Evolutionary conservation across 2,329 filamentous ascomycete genomes (phyloP).

Genomic region (Lanzia echinophila): DNA sequence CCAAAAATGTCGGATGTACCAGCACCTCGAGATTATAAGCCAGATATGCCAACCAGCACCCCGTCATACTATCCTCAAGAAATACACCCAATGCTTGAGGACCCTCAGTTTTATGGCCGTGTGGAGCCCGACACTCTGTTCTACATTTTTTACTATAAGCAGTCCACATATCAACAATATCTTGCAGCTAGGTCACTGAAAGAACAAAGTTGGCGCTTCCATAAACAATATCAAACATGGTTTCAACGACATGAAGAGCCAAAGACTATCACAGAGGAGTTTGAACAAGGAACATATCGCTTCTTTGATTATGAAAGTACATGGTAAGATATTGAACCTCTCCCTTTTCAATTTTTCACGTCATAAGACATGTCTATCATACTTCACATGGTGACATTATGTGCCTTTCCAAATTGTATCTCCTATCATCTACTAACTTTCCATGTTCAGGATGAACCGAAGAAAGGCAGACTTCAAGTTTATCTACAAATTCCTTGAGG

Average conservation of each 20-base stretch:
- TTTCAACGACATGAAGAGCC: constrained; percentile 98
- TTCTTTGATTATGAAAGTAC: constrained; percentile 99
- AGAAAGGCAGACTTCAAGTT: constrained; percentile 98
- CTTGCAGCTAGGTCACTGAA: constrained; percentile 95
- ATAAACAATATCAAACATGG: constrained; percentile 99
- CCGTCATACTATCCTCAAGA: constrained; percentile 86
- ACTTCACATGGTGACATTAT: too few relatives aligned
- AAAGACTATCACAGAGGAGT: constrained; percentile 97
- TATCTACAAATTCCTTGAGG: constrained; percentile 94
- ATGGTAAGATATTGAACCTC: constrained; percentile 52
- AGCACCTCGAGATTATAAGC: constrained; percentile 75
- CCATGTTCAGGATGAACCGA: constrained; percentile 79
- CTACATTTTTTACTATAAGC: constrained; percentile 98
- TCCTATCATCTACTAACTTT: not conserved
- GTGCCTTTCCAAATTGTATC: too few relatives aligned
- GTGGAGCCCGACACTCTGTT: constrained; percentile 96
- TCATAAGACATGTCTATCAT: too few relatives aligned
- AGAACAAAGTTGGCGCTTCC: constrained; percentile 96
- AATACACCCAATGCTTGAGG: constrained; percentile 84
- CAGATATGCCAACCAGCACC: constrained; percentile 72
- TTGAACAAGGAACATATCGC: constrained; percentile 95
- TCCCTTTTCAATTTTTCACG: too few relatives aligned
- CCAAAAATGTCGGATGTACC: constrained; percentile 74
- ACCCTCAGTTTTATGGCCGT: constrained; percentile 76
- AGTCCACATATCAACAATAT: constrained; percentile 92